These are phyloP conservation scores for Magnaporthiopsis rhizophila DNA, from an alignment of 2,329 filamentous ascomycete genomes.

Conservation along the genomic window DNA sequence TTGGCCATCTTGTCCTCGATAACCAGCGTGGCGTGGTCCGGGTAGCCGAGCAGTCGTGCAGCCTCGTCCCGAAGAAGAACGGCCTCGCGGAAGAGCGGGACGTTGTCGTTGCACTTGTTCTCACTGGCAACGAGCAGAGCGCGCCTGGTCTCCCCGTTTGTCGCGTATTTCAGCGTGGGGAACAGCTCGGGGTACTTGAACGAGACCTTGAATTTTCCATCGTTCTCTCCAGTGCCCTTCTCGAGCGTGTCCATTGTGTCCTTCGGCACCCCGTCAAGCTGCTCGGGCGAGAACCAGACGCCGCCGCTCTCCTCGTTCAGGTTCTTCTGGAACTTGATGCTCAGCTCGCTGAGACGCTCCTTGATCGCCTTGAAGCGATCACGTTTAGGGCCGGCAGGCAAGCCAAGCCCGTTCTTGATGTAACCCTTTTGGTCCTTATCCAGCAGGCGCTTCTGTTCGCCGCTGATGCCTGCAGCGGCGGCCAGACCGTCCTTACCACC, in stretches of 20 bases:
- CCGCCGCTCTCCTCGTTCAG: constrained; percentile 78
- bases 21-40: constrained; percentile 65
- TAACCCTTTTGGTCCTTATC: constrained; percentile 73
- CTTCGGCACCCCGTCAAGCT: constrained; percentile 66
- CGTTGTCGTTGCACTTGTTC: constrained; percentile 49
- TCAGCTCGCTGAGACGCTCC: constrained; percentile 66
- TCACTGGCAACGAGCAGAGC: constrained; percentile 67
- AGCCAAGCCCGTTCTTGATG: constrained; percentile 65
- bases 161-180: constrained; percentile 69
- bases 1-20: constrained; percentile 86
- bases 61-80: constrained; percentile 70
- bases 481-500: constrained; percentile 38
- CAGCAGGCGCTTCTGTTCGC: constrained; percentile 63
- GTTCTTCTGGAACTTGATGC: constrained; percentile 70
- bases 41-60: constrained; percentile 68
- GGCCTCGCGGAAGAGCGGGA: constrained; percentile 63
- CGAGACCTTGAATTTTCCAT: constrained; percentile 62
- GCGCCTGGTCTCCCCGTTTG: constrained; percentile 59
- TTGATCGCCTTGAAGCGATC: constrained; percentile 83
- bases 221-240: constrained; percentile 64
- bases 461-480: constrained; percentile 47
- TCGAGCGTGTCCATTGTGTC: constrained; percentile 61
- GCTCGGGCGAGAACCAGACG: constrained; percentile 66
- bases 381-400: constrained; percentile 61
- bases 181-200: constrained; percentile 83